A percentile compares a stretch with the other conserved stretches of the same genome.
phyloP scores from a whole-genome alignment of 805 yeast species.

The Kluyveromyces siamensis region DNA sequence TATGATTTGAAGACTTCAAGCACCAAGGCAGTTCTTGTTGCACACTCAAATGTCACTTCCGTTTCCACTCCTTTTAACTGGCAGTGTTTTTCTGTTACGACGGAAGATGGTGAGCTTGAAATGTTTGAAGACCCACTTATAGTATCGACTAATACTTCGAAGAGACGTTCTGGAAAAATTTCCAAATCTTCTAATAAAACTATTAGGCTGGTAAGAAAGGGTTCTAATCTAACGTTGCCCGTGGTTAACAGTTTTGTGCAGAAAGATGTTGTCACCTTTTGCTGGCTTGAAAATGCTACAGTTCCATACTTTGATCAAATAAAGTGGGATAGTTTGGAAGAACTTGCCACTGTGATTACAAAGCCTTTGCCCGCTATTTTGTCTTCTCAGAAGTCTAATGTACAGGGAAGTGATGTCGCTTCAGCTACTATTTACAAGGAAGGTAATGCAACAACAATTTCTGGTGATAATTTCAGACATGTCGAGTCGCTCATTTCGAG shows the following conservation, averaged over 20 bases:
- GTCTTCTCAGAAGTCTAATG: constrained; percentile 9
- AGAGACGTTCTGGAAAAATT: constrained; percentile 40
- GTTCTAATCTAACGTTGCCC: constrained; percentile 19
- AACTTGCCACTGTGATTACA: constrained; percentile 3
- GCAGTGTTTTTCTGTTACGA: constrained; percentile 35
- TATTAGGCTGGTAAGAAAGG: constrained; percentile 36
- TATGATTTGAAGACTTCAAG: constrained; percentile 34
- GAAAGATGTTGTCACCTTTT: constrained; percentile 32
- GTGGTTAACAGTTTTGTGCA: constrained; percentile 26
- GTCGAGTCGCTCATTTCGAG: constrained; percentile 37
- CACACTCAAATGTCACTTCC: constrained; percentile 51
- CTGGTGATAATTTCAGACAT: constrained; percentile 56
- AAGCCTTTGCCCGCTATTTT: constrained; percentile 7
- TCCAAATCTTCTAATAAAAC: constrained; percentile 44
- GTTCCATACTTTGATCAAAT: constrained; percentile 48
- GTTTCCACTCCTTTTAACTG: constrained; percentile 31
- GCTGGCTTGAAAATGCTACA: constrained; percentile 58
- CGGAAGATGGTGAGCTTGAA: constrained; percentile 71
- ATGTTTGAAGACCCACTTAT: constrained; percentile 52
- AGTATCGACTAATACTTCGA: constrained; percentile 12
- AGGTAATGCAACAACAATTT: constrained; percentile 48
- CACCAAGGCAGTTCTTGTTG: constrained; percentile 51
- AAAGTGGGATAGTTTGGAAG: constrained; percentile 38
- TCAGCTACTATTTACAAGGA: constrained; percentile 52
- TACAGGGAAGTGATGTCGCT: constrained; percentile 37